Conservation (phyloP, 2,329 filamentous ascomycete genomes). For the Escovopsis sp. region DNA sequence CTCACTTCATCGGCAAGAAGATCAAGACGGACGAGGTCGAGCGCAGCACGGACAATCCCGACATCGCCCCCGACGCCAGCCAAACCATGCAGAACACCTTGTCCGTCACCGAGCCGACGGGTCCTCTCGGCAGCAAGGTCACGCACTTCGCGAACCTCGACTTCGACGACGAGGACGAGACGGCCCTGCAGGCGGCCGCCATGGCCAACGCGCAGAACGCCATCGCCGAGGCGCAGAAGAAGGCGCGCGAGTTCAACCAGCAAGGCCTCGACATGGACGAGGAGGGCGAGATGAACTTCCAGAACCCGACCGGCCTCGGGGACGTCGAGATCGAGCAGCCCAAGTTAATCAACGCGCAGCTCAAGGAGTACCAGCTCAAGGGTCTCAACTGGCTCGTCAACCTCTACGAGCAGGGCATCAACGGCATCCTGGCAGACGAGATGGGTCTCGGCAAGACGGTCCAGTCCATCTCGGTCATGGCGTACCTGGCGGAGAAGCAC, state of each 20-base stretch:
- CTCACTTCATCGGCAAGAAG: conserved; percentile 98
- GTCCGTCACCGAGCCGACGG: conserved; percentile 38
- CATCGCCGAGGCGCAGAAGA: conserved; percentile 84
- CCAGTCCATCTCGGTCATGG: conserved; percentile 98
- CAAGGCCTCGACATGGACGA: conserved; percentile 58
- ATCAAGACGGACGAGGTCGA: conserved; percentile 96
- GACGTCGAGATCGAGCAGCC: conserved; percentile 91
- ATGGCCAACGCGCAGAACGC: conserved; percentile 94
- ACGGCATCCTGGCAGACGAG: conserved; percentile 94
- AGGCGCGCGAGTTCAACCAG: conserved; percentile 85
- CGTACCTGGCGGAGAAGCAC: conserved; percentile 91
- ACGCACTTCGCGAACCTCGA: conserved; percentile 90
- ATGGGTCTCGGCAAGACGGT: conserved; percentile 99
- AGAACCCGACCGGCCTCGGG: conserved; percentile 90
- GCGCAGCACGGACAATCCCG: conserved; percentile 69
- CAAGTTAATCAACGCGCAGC: conserved; percentile 78
- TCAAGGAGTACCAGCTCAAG: conserved; percentile 98
- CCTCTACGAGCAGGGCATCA: conserved; percentile 98
- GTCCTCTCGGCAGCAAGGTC: conserved; percentile 51
- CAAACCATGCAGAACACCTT: conserved; percentile 26
- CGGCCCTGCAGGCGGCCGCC: conserved; percentile 63
- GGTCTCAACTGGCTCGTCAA: conserved; percentile 99
- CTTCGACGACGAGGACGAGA: conserved; percentile 91
- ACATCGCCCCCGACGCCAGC: conserved; percentile 42
- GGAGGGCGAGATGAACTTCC: conserved; percentile 98